Conservation (phyloP, 768 basidiomycete genomes). For the Russula emetica region DNA sequence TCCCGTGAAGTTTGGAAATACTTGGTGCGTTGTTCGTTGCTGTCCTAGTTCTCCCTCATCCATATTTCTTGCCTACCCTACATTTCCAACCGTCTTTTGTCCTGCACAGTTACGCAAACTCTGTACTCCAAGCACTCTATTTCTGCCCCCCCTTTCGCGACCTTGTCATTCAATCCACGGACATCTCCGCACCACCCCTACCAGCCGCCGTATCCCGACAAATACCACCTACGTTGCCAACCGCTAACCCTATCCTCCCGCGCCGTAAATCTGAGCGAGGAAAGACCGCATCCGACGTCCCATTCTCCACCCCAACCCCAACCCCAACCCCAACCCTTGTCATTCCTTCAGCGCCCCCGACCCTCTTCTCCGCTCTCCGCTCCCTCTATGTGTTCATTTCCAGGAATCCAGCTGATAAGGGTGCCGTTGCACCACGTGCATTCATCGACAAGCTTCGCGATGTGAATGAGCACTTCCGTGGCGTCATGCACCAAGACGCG, state of each 20-base stretch:
- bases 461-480: slow-evolving; percentile 86
- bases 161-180: slow-evolving; percentile 69
- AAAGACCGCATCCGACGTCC: slow-evolving; percentile 35
- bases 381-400: slow-evolving; percentile 87
- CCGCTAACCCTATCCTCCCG: slow-evolving; percentile 36
- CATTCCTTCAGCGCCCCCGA: slow-evolving; percentile 59
- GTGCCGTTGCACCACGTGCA: slow-evolving; percentile 82
- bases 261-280: slow-evolving; percentile 61
- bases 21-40: slow-evolving; percentile 56
- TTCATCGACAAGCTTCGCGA: slow-evolving; percentile 94
- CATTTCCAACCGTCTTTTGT: background rate
- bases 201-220: slow-evolving; percentile 32
- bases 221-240: slow-evolving; percentile 32
- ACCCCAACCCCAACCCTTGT: slow-evolving; percentile 38
- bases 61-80: background rate
- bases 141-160: slow-evolving; percentile 92
- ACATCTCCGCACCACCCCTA: slow-evolving; percentile 44
- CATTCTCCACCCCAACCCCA: slow-evolving; percentile 34
- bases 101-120: slow-evolving; percentile 83
- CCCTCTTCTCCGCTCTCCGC: slow-evolving; percentile 87
- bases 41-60: background rate
- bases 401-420: slow-evolving; percentile 68
- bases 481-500: slow-evolving; percentile 94
- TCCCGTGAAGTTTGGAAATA: slow-evolving; percentile 80
- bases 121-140: slow-evolving; percentile 96